Base-by-base conservation (phyloP, 768 basidiomycete species). In the Pulveroboletus sp. region DNA sequence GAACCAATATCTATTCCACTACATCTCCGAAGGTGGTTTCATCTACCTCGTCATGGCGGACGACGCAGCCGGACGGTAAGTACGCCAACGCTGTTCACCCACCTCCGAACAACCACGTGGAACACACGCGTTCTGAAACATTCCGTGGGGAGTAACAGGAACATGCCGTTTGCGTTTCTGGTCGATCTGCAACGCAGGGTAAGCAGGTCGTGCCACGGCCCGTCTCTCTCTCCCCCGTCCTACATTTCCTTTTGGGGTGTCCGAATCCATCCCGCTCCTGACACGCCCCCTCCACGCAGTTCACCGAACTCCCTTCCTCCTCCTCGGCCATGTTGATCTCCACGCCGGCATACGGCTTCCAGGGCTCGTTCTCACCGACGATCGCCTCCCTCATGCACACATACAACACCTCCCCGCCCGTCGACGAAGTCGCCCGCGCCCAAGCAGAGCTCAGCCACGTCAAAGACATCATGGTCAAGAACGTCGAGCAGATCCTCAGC, bases 381-480 rank as follows among this genome's bases (percentile, higher is more conserved):
- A 83, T 92, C 50, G 78, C 84, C 11, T 72, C 81, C 53, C 75
- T 95, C 49, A 81, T 95, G 84, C 78, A 89, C 61, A 82, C 84
- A 43, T 99, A 90, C 74, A 93, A 92, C 62, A 93, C 91, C 28
- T 71, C 82, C 8, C 93, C 94, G 14, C 93, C 91, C 33, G 69
- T 76, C 8, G 96, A 99, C 66, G 92, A 94, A 54, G 81, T 98
- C 49, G 74, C 85, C 17, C 88, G 91, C 54, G 95, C 95, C 6
- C 93, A 93, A 64, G 79, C 80, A 5, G 93, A 97, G 67, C 76
- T 93, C 37, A 82, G 83, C 53, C 89, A 91, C 57, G 89, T 96
- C 41, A 97, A 96, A 67, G 86, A 93, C 61, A 91, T 96, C 70
- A 95, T 96, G 93, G 94, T 97, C 44, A 90, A 97, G 69, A 97